These are phyloP conservation scores for Gypsophila paniculata DNA, from an alignment of 179 eudicot species.

Conservation along the genomic window DNA sequence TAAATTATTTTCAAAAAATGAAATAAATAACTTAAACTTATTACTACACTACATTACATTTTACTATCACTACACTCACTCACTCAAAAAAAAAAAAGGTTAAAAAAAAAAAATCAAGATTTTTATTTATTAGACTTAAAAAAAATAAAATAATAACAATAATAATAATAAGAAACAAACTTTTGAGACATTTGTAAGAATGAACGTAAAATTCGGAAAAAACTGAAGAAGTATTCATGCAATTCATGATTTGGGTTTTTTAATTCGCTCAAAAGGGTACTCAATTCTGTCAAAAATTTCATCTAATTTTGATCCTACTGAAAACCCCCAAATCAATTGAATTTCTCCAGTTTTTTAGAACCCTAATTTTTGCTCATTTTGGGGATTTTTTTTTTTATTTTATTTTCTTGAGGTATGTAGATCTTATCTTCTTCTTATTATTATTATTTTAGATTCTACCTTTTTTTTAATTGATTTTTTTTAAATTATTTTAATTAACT, in stretches of 20 bases:
- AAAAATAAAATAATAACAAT: too few relatives aligned
- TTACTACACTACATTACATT: too few relatives aligned
- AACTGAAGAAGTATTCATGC: conserved; percentile 19
- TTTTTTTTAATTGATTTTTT: not conserved
- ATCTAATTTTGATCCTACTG: not conserved
- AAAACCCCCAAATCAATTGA: not conserved
- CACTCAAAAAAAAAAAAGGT: not conserved
- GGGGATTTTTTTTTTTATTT: not conserved
- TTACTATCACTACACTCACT: not conserved
- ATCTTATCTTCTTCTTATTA: not conserved
- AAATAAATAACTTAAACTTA: too few relatives aligned
- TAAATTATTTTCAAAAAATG: too few relatives aligned
- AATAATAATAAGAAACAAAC: not conserved
- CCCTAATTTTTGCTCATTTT: conserved; percentile 17
- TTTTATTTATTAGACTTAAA: too few relatives aligned
- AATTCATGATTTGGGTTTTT: conserved; percentile 8
- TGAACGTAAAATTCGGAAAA: not conserved
- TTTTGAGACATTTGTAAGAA: conserved; percentile 18
- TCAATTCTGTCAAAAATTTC: not conserved
- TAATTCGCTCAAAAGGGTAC: conserved; percentile 2
- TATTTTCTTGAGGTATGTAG: conserved; percentile 11
- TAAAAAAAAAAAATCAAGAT: not conserved
- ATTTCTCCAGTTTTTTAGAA: not conserved
- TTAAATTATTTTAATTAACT: not conserved
- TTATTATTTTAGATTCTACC: not conserved